phyloP scores from a whole-genome alignment of 2,329 filamentous ascomycete species.

The Sordariomycetes sp. region DNA sequence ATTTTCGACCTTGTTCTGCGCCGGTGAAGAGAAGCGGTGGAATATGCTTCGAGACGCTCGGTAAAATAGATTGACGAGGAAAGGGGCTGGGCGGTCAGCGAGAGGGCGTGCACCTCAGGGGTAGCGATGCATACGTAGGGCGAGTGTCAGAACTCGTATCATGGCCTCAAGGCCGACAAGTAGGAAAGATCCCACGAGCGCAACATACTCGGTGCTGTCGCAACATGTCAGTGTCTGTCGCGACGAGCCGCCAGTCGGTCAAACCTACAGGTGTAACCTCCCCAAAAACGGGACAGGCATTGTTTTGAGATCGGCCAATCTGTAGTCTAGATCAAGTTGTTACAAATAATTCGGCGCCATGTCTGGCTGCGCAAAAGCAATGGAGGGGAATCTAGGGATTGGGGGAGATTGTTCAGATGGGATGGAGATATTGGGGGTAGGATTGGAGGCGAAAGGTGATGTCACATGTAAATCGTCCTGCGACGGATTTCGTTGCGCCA shows the following conservation, averaged over 20 bases:
- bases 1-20: slow-evolving; percentile 57
- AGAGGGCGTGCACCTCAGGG: neutral
- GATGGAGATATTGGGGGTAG: neutral
- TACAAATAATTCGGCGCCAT: neutral
- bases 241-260: slow-evolving; percentile 2
- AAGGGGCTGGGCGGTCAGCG: slow-evolving; percentile 45
- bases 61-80: slow-evolving; percentile 77
- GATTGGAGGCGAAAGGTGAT: slow-evolving; percentile 6
- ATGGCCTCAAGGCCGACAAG: slow-evolving; percentile 76
- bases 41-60: slow-evolving; percentile 73
- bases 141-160: slow-evolving; percentile 78
- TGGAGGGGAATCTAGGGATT: too few relatives aligned
- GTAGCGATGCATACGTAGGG: slow-evolving; percentile 68
- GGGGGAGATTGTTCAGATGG: neutral
- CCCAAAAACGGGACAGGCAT: slow-evolving; percentile 47
- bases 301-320: slow-evolving; percentile 9
- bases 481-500: neutral
- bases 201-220: slow-evolving; percentile 72
- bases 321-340: neutral
- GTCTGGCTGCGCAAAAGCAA: neutral
- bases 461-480: slow-evolving; percentile 8
- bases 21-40: slow-evolving; percentile 65
- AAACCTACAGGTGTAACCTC: slow-evolving; percentile 39
- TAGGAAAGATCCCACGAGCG: slow-evolving; percentile 73
- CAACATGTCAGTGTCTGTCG: neutral